Conservation (phyloP, 148 eudicot genomes). For the Fagopyrum tataricum region DNA sequence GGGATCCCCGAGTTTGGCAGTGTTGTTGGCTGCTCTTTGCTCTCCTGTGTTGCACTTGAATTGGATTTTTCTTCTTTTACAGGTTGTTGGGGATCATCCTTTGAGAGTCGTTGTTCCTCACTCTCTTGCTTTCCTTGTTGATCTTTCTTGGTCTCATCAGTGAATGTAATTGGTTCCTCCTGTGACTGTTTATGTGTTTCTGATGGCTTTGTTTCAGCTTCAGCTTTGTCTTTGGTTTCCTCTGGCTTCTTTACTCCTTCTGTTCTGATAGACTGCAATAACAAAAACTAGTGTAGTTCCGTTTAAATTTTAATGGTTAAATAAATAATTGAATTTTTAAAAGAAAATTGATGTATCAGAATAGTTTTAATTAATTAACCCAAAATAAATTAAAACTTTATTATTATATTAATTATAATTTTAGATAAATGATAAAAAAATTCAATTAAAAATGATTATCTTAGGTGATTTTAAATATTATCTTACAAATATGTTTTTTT, state of each 20-base stretch:
- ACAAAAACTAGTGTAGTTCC: no score
- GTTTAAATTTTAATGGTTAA: no score
- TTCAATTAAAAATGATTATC: no score
- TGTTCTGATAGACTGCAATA: background rate
- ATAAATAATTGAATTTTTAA: no score
- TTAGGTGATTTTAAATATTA: no score
- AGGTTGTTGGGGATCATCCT: background rate
- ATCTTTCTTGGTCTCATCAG: constrained; percentile 29
- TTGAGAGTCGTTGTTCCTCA: constrained; percentile 16
- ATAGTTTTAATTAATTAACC: no score
- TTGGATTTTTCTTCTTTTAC: background rate
- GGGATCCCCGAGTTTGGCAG: constrained; percentile 54
- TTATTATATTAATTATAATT: no score
- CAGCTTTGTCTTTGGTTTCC: background rate
- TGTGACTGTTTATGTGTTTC: background rate
- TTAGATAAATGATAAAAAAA: no score
- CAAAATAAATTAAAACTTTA: no score
- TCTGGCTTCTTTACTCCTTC: background rate
- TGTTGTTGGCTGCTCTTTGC: constrained; percentile 16
- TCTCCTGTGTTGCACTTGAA: constrained; percentile 2
- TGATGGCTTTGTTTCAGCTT: no score
- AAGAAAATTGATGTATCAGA: no score
- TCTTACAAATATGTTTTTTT: no score
- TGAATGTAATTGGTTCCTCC: constrained; percentile 24
- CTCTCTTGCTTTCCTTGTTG: constrained; percentile 25